Base-by-base conservation (phyloP, 306 rosid genomes). In the Betula pendula region DNA sequence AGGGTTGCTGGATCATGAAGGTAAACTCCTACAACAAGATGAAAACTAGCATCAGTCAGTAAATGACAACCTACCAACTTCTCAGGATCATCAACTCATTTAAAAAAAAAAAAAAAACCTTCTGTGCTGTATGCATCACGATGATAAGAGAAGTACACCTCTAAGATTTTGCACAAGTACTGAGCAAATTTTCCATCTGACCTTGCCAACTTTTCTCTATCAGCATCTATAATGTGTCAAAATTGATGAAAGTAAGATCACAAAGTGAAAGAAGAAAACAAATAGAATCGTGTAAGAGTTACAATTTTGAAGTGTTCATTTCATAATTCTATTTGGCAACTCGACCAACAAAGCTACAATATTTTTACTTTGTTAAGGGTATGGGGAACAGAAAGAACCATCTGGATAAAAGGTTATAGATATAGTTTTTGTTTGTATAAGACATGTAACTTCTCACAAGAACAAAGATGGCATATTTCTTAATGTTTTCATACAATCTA, bases 1-100 rank as follows among this genome's bases (percentile, higher is more conserved):
- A 95, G 51, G 27, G 88, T 17, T 20, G 97, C 65, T 44, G 98
- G 98, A 82, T 95, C 98, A 82, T 95, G 98, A 83, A 92, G 98
- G 81, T 88, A 95, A 77, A 88, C 98, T 56, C 97, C 98, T 95
- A 78, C 74, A 81, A 27, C 53, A 79, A 68, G 27, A 72, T 56
- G 20, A 35, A 35, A 86, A 72, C 69, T 15, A 51, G 22, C 71
- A 71, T 80, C 75, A 87, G 74, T 60, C 56, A 72, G 20, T 45
- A 72, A 56, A 52, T 55, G 33, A 77, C 68, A 50, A 69, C n/a
- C 44, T 52, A 75, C 55, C 78, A 66, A 19, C 67, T 50, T 44
- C 47, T n/a, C 24, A 52, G 44, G 4, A 75, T 71, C 80, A 59
- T 71, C 33, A 25, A 66, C 42, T 33, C 68, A 65, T 63, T 63